Evolutionary conservation across 768 basidiomycete species (phyloP).

Genomic region (Gelatoporia subvermispora): DNA sequence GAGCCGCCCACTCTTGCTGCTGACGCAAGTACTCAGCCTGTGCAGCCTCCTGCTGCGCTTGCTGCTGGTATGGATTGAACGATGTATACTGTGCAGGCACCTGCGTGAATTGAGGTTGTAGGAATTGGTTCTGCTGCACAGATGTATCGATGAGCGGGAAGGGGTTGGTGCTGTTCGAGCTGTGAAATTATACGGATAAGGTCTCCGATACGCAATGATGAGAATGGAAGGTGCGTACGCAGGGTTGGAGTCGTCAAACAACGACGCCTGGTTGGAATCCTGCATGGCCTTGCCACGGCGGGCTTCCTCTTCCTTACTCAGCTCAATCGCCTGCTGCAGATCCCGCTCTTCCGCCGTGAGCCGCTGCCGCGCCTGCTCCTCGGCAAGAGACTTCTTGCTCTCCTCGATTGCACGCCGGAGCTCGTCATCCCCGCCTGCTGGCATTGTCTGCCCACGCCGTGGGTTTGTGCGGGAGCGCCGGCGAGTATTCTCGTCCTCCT

Average conservation of each 20-base stretch:
- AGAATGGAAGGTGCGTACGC: conserved; percentile 42
- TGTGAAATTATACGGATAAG: conserved; percentile 3
- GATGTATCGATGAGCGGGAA: conserved; percentile 62
- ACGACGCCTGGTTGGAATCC: conserved; percentile 61
- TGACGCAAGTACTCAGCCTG: conserved; percentile 47
- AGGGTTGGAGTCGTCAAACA: conserved; percentile 87
- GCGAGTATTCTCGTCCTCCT: conserved; percentile 41
- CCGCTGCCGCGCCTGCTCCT: conserved; percentile 51
- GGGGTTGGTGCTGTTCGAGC: conserved; percentile 38
- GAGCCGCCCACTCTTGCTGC: conserved; percentile 68
- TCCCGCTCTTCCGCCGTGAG: conserved; percentile 75
- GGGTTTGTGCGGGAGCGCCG: conserved; percentile 29
- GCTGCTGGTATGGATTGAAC: conserved; percentile 93
- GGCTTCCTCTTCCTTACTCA: conserved; percentile 90
- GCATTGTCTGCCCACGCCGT: conserved; percentile 12
- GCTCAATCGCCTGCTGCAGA: conserved; percentile 70
- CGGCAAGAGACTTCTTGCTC: conserved; percentile 68
- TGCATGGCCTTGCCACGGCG: conserved; percentile 65
- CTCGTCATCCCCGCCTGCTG: conserved; percentile 75
- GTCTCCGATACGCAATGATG: too few species aligned
- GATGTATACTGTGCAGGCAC: conserved; percentile 84
- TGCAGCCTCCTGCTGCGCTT: conserved; percentile 84
- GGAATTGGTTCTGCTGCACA: conserved; percentile 35
- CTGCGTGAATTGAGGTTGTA: conserved; percentile 75
- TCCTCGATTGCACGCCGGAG: conserved; percentile 83